Evolutionary conservation across 495 filamentous ascomycete genomes (phyloP).

Genomic region (Penicillium tannophilum): DNA sequence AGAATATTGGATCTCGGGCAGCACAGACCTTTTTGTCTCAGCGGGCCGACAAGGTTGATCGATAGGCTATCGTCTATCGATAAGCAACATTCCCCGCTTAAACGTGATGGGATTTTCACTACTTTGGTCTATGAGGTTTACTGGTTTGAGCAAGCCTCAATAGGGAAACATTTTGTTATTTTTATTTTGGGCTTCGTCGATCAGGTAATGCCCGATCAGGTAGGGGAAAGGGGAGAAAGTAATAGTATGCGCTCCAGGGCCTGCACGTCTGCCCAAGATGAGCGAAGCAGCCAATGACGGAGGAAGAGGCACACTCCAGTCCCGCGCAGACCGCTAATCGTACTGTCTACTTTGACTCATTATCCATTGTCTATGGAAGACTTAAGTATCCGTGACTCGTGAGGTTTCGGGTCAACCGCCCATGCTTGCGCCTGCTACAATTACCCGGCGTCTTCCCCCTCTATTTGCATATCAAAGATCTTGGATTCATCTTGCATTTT

Average conservation of each 20-base stretch:
- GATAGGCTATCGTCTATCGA: constrained; percentile 36
- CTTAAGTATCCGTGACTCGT: constrained; percentile 1
- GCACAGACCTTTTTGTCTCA: constrained; percentile 22
- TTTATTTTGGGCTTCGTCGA: not conserved
- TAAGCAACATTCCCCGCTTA: constrained; percentile 13
- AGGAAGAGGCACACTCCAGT: constrained; percentile 23
- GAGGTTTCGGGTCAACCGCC: not conserved
- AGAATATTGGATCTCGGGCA: constrained; percentile 7
- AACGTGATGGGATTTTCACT: not conserved
- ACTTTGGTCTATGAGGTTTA: too few species aligned
- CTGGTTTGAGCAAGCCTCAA: too few species aligned
- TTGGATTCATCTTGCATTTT: constrained; percentile 1
- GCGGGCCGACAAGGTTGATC: constrained; percentile 14
- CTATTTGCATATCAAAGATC: constrained; percentile 1
- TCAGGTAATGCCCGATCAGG: constrained; percentile 5
- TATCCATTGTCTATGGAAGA: not conserved
- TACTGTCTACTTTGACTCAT: constrained; percentile 20
- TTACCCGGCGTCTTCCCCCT: not conserved
- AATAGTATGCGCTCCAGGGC: constrained; percentile 33
- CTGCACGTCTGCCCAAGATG: constrained; percentile 54
- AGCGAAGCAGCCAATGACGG: constrained; percentile 50
- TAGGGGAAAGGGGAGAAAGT: constrained; percentile 4
- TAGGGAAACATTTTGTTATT: too few species aligned
- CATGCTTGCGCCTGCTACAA: not conserved
- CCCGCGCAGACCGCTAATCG: constrained; percentile 40